Evolutionary conservation across 2,329 filamentous ascomycete species (phyloP).

Genomic region (Talaromyces sp.): DNA sequence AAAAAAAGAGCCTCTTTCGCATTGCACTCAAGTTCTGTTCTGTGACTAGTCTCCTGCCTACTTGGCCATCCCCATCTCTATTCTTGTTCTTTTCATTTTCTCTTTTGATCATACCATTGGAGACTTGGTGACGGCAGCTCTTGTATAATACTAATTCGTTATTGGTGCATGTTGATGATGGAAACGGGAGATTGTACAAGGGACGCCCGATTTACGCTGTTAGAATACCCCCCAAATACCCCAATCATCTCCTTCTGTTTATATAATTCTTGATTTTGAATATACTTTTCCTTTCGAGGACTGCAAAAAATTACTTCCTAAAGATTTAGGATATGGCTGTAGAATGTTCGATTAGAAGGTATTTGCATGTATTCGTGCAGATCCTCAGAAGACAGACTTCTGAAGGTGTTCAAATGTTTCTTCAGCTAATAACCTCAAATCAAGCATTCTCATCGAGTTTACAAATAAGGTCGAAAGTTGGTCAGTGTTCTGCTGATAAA

Average conservation of each 20-base stretch:
- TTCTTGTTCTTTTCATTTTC: background rate
- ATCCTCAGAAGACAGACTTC: no score
- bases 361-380: no score
- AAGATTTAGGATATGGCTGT: no score
- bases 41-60: background rate
- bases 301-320: no score
- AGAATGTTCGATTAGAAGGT: no score
- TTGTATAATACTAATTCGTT: slow-evolving; percentile 6
- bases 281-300: background rate
- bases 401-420: no score
- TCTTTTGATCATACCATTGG: background rate
- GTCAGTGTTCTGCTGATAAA: no score
- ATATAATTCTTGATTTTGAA: slow-evolving; percentile 1
- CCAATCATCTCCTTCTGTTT: background rate
- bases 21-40: background rate
- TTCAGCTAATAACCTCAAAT: no score
- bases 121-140: background rate
- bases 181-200: slow-evolving; percentile 7
- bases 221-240: slow-evolving; percentile 4
- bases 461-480: no score
- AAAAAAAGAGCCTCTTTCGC: background rate
- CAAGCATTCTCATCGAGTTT: no score
- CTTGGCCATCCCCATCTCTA: background rate
- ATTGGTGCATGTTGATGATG: background rate
- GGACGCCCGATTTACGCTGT: slow-evolving; percentile 2